Evolutionary conservation across 1,284 basidiomycete genomes (phyloP), one percentile per base, ranked within the genome.

Genomic region (Ustilago hordei): DNA sequence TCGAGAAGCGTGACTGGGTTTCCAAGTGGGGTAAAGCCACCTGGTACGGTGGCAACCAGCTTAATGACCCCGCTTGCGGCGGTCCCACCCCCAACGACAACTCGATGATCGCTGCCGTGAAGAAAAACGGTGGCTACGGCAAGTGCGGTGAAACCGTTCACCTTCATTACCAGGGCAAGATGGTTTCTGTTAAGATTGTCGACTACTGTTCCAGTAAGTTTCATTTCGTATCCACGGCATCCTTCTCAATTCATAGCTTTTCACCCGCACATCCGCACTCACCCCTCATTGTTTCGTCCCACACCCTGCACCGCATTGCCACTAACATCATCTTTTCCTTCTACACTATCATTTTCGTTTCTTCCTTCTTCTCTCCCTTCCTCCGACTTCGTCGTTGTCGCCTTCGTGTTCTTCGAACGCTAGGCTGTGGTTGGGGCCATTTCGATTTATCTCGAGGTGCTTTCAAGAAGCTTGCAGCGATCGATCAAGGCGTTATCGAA

Each of bases 1-100:
- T 75, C 36, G 65, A 82, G 64, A 60, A 71, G 54, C 80, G 80
- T 39, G 75, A 78, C 57, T 75, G 50, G 55, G 71, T 77, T 17
- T 55, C 53, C 45, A 78, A 78, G 56, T 57, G 43, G 41, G 81
- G 80, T 38, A 76, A 73, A 60, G 53, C 81, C 38, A 84, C 83
- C 61, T 84, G 76, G 73, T 84, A 84, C 71, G 75, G 52, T 15
- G 83, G 83, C 52, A 36, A 34, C 19, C 83, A 84, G 67, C 75
- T 85, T 15, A 32, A 68, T 38, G 64, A 77, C 60, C 84, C 84
- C 1, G 81, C 83, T 17, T 85, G 84, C 64, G 83, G 83, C 36
- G 84, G 84, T 9, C n/a, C 66, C 2, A 70, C 72, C 8, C 84
- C 84, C 5, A 62, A 36, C 17, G 81, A 83, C 64, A 35, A 70